Base-by-base conservation (phyloP, 306 rosid species). In the Dryas octopetala region DNA sequence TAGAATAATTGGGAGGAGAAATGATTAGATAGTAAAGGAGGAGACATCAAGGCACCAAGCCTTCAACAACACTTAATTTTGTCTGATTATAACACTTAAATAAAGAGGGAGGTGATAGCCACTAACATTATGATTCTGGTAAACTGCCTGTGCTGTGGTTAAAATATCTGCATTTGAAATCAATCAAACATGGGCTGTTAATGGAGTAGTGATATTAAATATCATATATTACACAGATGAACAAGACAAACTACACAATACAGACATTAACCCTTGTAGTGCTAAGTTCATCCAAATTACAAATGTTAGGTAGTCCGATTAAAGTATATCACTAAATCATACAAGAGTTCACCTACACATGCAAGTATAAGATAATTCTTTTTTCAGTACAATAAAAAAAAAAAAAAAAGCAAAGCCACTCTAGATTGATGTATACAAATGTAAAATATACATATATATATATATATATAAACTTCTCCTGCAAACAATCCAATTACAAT, bases 121-220 rank as follows among this genome's bases (percentile, higher is more conserved):
- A 80, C 97, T 86, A 78, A 96, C 99, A 85, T 67, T 86, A 75
- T 88, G 96, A 85, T 76, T 88, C 86, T 88, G 97, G 80, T 83
- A 89, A 80, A 92, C 70, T 77, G 92, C 85, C 49, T 82, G 91
- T 19, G 97, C 93, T 3, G 98, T 92, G 51, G 88, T 86, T 82
- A 96, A 83, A 67, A 83, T 41, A 83, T 92, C 99, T 96, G 96
- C 92, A 84, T 59, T 79, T 72, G 49, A 86, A 88, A 80, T 69
- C 44, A 78, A 81, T 54, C 59, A 51, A 77, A 59, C 16, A 47
- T 82, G 53, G 79, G 73, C 46, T 46, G 70, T 68, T 62, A 66
- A 76, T 61, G 75, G 66, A 62, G 5, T 26, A 51, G 14, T 44
- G 13, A 58, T 46, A 72, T 47, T 10, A 6, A 55, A 59, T 63